These are phyloP conservation scores for Colletotrichum magnum DNA, from an alignment of 2,329 filamentous ascomycete species.

Conservation along the genomic window DNA sequence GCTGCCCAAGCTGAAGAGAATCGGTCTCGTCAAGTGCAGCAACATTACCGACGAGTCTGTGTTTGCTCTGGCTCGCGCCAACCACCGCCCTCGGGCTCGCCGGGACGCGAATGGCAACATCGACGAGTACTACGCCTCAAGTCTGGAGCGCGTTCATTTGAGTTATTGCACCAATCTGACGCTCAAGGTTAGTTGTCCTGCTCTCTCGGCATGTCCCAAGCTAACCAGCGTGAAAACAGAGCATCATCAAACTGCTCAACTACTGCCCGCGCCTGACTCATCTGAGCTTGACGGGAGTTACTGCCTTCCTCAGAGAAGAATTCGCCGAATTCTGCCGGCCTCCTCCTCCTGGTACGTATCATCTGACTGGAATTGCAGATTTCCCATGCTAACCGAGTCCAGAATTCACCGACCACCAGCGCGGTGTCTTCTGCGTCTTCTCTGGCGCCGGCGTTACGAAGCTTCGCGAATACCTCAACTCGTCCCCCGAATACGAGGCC, in stretches of 20 bases:
- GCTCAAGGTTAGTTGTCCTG: constrained; percentile 73
- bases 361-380: not conserved
- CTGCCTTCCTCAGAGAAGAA: constrained; percentile 89
- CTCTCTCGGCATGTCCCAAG: not conserved
- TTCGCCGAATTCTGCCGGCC: constrained; percentile 88
- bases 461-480: constrained; percentile 84
- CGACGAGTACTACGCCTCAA: constrained; percentile 71
- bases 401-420: constrained; percentile 97
- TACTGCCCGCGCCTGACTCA: constrained; percentile 94
- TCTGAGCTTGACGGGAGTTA: constrained; percentile 92
- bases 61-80: constrained; percentile 82
- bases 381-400: constrained; percentile 44
- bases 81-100: constrained; percentile 65
- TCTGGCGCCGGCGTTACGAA: constrained; percentile 86
- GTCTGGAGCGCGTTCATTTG: constrained; percentile 92
- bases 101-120: constrained; percentile 63
- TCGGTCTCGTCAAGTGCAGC: constrained; percentile 94
- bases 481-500: constrained; percentile 61
- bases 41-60: constrained; percentile 93
- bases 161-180: constrained; percentile 94
- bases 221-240: constrained; percentile 64
- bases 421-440: constrained; percentile 97
- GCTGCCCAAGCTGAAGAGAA: constrained; percentile 92
- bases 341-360: constrained; percentile 77
- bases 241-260: constrained; percentile 90